A percentile compares a stretch with the other conserved stretches of the same genome.
Evolutionary conservation across 306 rosid species (phyloP).

Genomic region (Cucurbita pepo): DNA sequence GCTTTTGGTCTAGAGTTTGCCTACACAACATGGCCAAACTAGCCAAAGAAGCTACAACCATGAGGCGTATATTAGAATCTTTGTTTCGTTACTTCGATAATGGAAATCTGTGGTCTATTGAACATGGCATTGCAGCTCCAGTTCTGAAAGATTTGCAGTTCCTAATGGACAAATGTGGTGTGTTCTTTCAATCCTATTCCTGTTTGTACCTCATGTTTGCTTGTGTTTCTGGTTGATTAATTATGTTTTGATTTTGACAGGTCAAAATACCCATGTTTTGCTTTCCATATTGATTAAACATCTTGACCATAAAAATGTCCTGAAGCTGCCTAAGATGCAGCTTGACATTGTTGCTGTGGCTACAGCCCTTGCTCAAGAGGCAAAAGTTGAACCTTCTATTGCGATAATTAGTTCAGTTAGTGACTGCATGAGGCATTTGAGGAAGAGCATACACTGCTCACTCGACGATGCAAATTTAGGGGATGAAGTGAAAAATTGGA

Average conservation of each 20-base stretch:
- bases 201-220: background rate
- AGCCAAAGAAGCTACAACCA: slow-evolving; percentile 81
- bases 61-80: slow-evolving; percentile 84
- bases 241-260: slow-evolving; percentile 23
- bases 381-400: slow-evolving; percentile 61
- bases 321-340: slow-evolving; percentile 63
- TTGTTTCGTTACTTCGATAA: slow-evolving; percentile 68
- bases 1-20: slow-evolving; percentile 91
- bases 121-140: slow-evolving; percentile 54
- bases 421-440: slow-evolving; percentile 77
- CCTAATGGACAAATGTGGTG: slow-evolving; percentile 79
- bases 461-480: slow-evolving; percentile 44
- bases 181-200: background rate
- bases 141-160: slow-evolving; percentile 63
- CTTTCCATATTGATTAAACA: slow-evolving; percentile 75
- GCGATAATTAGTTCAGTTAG: slow-evolving; percentile 56
- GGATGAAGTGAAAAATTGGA: slow-evolving; percentile 39
- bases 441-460: slow-evolving; percentile 62
- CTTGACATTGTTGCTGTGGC: slow-evolving; percentile 69
- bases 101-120: slow-evolving; percentile 55
- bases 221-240: background rate
- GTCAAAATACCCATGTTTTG: slow-evolving; percentile 64
- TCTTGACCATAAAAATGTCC: slow-evolving; percentile 77
- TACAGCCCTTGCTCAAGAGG: slow-evolving; percentile 53
- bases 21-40: slow-evolving; percentile 80